Evolutionary conservation across 2,329 filamentous ascomycete genomes (phyloP).

Genomic region (Aspergillus sp.): DNA sequence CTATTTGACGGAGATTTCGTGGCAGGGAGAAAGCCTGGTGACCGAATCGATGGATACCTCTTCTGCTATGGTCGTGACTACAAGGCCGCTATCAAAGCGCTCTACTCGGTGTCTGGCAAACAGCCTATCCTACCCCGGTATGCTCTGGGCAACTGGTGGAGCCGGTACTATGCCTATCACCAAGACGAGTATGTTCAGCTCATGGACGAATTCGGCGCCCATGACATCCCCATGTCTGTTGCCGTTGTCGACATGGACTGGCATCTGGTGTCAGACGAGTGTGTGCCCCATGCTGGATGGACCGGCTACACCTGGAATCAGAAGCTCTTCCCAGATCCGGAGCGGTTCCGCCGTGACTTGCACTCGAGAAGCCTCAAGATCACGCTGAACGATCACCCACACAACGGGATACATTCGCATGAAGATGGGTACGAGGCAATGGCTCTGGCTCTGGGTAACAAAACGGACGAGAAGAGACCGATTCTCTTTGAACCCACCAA

Average conservation of each 20-base stretch:
- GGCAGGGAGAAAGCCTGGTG: slow-evolving; percentile 37
- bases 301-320: slow-evolving; percentile 57
- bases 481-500: slow-evolving; percentile 50
- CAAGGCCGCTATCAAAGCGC: slow-evolving; percentile 43
- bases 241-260: slow-evolving; percentile 59
- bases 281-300: slow-evolving; percentile 44
- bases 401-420: slow-evolving; percentile 47
- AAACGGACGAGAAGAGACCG: slow-evolving; percentile 41
- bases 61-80: slow-evolving; percentile 53
- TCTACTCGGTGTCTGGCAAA: slow-evolving; percentile 48
- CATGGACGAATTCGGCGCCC: slow-evolving; percentile 46
- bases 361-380: slow-evolving; percentile 45
- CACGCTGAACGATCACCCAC: slow-evolving; percentile 54
- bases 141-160: slow-evolving; percentile 58
- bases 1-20: slow-evolving; percentile 48
- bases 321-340: slow-evolving; percentile 48
- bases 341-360: slow-evolving; percentile 42
- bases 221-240: slow-evolving; percentile 48
- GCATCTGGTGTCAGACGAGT: slow-evolving; percentile 46
- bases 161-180: slow-evolving; percentile 51
- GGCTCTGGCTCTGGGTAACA: slow-evolving; percentile 43
- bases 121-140: slow-evolving; percentile 50
- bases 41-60: slow-evolving; percentile 50
- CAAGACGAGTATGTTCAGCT: slow-evolving; percentile 48
- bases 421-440: slow-evolving; percentile 50